Evolutionary conservation across 2,329 filamentous ascomycete genomes (phyloP), one percentile per base, ranked within the genome.

Genomic region (Amylocarpus encephaloides): DNA sequence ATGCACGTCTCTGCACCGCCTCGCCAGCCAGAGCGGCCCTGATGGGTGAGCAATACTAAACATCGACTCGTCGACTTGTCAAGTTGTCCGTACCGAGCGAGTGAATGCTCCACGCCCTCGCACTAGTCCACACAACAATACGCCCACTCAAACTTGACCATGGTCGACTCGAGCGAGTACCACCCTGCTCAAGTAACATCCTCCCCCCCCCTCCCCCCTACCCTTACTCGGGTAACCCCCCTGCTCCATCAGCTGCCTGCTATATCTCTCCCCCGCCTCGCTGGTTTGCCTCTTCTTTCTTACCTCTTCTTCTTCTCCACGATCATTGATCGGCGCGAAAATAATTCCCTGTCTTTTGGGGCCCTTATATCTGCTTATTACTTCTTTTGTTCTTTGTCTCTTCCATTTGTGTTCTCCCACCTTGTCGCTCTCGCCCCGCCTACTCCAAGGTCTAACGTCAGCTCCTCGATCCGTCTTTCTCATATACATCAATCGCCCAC

Each of bases 261-360:
- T 45, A 52, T 58, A 52, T 53, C 49, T 49, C 50, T 49, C 57
- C 58, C 58, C 54, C 54, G 47, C 54, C 51, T 54, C 52, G 48
- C 54, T 51, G 43, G 13, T 39, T 52, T 51, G 39, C 34, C 35
- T 22, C 13, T 35, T 10, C 46, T 43, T 55, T 54, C 47, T 53
- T 58, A 34, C 70, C 66, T 70, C 68, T 70, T 47, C 66, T 67
- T 66, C 61, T 75, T 26, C 73, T 68, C 74, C 73, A 79, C 76
- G 76, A 80, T 69, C 70, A 70, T 71, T 75, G 75, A 74, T 80
- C 75, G 72, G 80, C 78, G 74, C 73, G 75, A 75, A 54, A 74
- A 73, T 76, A 76, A 73, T 74, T 72, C 73, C 73, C 75, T 73
- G 66, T 68, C 71, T 64, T 16, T 70, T 75, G 74, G 69, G 77